Evolutionary conservation across 202 grass and related monocot genomes (phyloP), one percentile per base, ranked within the genome.

Genomic region (Bolboschoenoplectus hybrid): DNA sequence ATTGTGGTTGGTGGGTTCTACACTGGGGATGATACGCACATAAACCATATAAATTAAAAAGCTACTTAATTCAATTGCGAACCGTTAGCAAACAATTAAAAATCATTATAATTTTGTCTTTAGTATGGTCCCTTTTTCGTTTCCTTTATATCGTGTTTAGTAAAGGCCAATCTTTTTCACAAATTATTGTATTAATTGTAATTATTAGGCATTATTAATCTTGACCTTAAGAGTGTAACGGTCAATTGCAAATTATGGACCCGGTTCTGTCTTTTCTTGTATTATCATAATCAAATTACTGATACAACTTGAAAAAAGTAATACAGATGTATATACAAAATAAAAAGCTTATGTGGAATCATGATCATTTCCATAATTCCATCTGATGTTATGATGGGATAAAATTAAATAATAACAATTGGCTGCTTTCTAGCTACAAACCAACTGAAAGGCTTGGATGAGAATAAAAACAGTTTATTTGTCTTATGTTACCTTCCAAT

Each of bases 1-100:
- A 78, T 52, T 55, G 49, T 79, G 47, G 35, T 79, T 56, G 10
- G 77, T 81, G 77, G 52, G 77, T 50, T 81, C 77, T 81, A 62
- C 46, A 61, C 4, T 34, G 56, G 57, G 35, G 5, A 64, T 64
- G 40, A 81, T 81, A 44, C 50, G 77, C 34, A 62, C 26, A 9
- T 6, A 77, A 52, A 77, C 49, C n/a, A 74, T 38, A 77, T 14
- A 77, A 26, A 26, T 26, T 26, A 26, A 49, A 77, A 17, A 77
- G 47, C 0, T 39, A 36, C 5, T 76, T 53, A 11, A 36, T 36
- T 71, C 45, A 46, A 44, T 13, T 26, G 8, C 14, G 19, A 76
- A 52, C 6, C 1, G 73, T 14, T 16, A 76, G 26, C 49, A 76
- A 55, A 76, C 47, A 55, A 64, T 64, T 64, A 35, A 76, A 50